phyloP scores from a whole-genome alignment of 1,284 basidiomycete species.

The Schizophyllum amplum region DNA sequence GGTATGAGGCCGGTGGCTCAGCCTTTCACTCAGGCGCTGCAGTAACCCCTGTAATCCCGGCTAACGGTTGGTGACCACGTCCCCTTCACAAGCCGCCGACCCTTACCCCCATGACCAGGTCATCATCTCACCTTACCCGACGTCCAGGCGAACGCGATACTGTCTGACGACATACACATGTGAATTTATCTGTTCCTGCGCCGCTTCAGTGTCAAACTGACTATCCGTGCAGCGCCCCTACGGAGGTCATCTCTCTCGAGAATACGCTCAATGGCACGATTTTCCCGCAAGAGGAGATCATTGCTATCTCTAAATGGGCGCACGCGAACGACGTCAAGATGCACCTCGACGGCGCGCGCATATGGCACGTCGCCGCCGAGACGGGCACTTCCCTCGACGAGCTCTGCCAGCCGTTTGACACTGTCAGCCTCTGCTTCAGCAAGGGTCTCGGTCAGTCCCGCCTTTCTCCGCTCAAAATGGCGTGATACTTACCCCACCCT shows the following conservation, averaged over 20 bases:
- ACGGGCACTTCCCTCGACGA: slow-evolving; percentile 68
- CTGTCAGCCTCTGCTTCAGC: slow-evolving; percentile 91
- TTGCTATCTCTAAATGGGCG: slow-evolving; percentile 75
- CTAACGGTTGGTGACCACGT: slow-evolving; percentile 42
- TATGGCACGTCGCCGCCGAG: slow-evolving; percentile 89
- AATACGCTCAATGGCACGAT: slow-evolving; percentile 93
- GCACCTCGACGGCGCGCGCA: slow-evolving; percentile 91
- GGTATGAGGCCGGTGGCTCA: slow-evolving; percentile 84
- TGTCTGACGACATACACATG: slow-evolving; percentile 72
- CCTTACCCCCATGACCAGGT: slow-evolving; percentile 27
- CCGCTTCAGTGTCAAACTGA: slow-evolving; percentile 10
- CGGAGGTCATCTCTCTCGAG: slow-evolving; percentile 77
- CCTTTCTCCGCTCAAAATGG: background rate
- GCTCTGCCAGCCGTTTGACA: slow-evolving; percentile 87
- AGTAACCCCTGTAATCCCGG: slow-evolving; percentile 58
- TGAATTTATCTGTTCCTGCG: slow-evolving; percentile 21
- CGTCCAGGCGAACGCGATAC: slow-evolving; percentile 61
- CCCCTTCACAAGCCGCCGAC: background rate
- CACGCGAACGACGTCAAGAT: slow-evolving; percentile 63
- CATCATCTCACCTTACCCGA: slow-evolving; percentile 85
- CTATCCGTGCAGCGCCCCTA: slow-evolving; percentile 52
- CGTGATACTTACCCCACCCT: background rate
- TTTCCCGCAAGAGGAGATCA: slow-evolving; percentile 85
- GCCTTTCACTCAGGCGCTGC: slow-evolving; percentile 89
- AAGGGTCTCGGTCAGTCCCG: slow-evolving; percentile 74